Percentiles rank a stretch among this genome's conserved stretches.
Evolutionary conservation across 495 filamentous ascomycete species (phyloP).

Genomic region (Jackrogersella minutella): DNA sequence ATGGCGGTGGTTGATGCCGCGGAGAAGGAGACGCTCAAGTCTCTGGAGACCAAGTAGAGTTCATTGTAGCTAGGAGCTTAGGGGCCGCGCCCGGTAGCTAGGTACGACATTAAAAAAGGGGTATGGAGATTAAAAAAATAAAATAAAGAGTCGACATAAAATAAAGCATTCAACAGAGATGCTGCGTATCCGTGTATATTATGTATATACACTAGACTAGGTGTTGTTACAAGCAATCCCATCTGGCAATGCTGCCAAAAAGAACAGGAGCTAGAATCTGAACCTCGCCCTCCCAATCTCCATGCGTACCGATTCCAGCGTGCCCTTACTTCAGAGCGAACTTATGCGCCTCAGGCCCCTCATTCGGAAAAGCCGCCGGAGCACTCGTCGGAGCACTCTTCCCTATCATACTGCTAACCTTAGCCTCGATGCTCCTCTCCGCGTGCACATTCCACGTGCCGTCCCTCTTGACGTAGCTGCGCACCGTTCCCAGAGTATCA

Average conservation of each 20-base stretch:
- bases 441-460: slow-evolving; percentile 50
- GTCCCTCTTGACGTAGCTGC: slow-evolving; percentile 48
- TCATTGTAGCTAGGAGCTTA: background rate
- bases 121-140: background rate
- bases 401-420: too few relatives aligned
- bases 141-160: background rate
- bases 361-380: too few relatives aligned
- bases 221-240: slow-evolving; percentile 29
- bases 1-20: slow-evolving; percentile 70
- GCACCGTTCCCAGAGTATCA: slow-evolving; percentile 47
- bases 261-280: slow-evolving; percentile 14
- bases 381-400: too few relatives aligned
- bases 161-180: background rate
- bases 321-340: too few relatives aligned
- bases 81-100: background rate
- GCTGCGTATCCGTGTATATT: slow-evolving; percentile 9
- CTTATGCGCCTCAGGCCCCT: too few relatives aligned
- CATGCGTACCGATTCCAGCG: background rate
- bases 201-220: slow-evolving; percentile 35
- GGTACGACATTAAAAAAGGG: too few relatives aligned
- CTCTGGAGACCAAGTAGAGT: slow-evolving; percentile 31
- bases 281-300: background rate
- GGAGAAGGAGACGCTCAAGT: slow-evolving; percentile 71
- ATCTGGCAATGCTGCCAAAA: slow-evolving; percentile 32
- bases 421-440: slow-evolving; percentile 43